A percentile compares a stretch with the other conserved stretches of the same genome.
Conservation (phyloP, 2,329 filamentous ascomycete genomes). For the Harringtonia aguacate region DNA sequence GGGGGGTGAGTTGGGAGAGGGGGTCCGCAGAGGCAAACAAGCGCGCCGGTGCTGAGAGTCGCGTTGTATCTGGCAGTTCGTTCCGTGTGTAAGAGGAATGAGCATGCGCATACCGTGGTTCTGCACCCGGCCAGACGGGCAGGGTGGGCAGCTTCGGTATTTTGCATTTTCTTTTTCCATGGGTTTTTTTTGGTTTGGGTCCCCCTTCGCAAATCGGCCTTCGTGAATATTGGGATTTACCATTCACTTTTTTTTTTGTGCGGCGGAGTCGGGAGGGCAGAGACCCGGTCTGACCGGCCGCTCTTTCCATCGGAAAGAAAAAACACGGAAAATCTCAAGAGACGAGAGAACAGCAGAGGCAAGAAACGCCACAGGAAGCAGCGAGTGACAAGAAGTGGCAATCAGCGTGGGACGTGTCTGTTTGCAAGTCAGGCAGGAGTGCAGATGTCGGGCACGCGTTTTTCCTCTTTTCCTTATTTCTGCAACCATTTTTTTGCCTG, state of each 20-base stretch:
- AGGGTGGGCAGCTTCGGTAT: not conserved
- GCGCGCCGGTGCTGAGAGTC: constrained; percentile 24
- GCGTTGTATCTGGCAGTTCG: constrained; percentile 14
- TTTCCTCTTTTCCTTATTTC: not conserved
- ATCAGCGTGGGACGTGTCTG: not conserved
- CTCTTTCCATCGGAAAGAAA: no score
- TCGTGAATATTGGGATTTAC: not conserved
- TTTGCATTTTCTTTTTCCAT: not conserved
- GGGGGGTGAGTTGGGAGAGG: not conserved
- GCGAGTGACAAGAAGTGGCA: not conserved
- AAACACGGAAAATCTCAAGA: not conserved
- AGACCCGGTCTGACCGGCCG: not conserved
- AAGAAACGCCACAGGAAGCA: not conserved
- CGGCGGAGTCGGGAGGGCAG: not conserved
- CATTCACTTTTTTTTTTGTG: not conserved
- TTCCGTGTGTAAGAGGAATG: constrained; percentile 4
- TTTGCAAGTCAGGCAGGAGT: constrained; percentile 32
- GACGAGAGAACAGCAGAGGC: constrained; percentile 3
- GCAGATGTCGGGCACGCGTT: constrained; percentile 30
- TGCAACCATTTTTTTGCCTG: not conserved
- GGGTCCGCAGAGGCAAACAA: not conserved
- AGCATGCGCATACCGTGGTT: no score
- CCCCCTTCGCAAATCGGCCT: no score
- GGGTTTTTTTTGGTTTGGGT: not conserved
- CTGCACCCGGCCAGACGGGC: not conserved